Percentiles rank a stretch among this genome's conserved stretches.
Evolutionary conservation across 495 filamentous ascomycete species (phyloP).

Genomic region (Talaromyces wortmannii): DNA sequence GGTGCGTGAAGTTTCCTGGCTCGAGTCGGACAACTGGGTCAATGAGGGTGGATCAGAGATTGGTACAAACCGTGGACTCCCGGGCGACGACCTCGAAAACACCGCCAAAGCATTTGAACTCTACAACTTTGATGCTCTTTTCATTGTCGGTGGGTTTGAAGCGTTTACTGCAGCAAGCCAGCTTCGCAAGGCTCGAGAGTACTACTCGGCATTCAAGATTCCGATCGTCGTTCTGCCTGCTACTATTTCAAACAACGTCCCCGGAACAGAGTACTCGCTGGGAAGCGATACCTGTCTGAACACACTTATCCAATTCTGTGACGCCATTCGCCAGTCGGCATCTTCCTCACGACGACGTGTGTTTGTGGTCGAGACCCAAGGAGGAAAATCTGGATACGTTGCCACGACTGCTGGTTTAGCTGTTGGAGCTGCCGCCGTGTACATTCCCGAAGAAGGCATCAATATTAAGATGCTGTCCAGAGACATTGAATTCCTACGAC

Average conservation of each 20-base stretch:
- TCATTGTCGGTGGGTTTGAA: conserved; percentile 94
- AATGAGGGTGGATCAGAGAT: conserved; percentile 97
- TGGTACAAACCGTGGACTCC: conserved; percentile 91
- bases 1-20: conserved; percentile 79
- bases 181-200: conserved; percentile 68
- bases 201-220: conserved; percentile 82
- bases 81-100: conserved; percentile 70
- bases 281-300: conserved; percentile 97
- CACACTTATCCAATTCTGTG: conserved; percentile 92
- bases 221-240: conserved; percentile 89
- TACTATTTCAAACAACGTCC: conserved; percentile 98
- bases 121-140: conserved; percentile 85
- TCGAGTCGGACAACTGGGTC: conserved; percentile 93
- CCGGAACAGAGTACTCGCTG: conserved; percentile 93
- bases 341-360: conserved; percentile 86
- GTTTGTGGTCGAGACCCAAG: conserved; percentile 97
- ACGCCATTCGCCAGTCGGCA: conserved; percentile 94
- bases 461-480: conserved; percentile 84
- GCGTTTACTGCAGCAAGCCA: conserved; percentile 89
- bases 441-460: conserved; percentile 96
- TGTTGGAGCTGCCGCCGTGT: conserved; percentile 90
- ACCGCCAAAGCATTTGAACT: conserved; percentile 80
- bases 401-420: conserved; percentile 84
- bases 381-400: conserved; percentile 89
- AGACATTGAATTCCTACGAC: conserved; percentile 85